Base-by-base conservation (phyloP, 2,329 filamentous ascomycete species). In the Eutypella sp. region DNA sequence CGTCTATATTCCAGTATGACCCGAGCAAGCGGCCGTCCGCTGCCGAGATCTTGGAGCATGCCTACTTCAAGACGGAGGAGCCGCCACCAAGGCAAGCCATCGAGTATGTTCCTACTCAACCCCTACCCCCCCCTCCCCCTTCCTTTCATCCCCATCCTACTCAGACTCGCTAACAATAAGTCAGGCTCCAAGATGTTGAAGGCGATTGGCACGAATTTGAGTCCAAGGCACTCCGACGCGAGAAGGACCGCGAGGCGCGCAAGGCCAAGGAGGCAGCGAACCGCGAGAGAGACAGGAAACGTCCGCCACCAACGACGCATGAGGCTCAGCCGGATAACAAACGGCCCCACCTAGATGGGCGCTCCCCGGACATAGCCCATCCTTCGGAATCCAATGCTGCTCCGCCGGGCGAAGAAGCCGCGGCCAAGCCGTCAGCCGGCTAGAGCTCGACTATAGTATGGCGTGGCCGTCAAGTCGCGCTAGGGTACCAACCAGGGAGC, bases 171-270 rank as follows among this genome's bases (percentile, higher is more conserved):
- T 49, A 48, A 56, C 34, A 29, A 22, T 10, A 39, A 44, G 27
- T 31, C 51, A 88, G 87, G 59, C 78, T 99, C 41, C 82, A 85
- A 48, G 74, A 84, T 41, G 77, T 99, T 24, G 82, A 93, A 57
- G 93, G 93, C 19, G 93, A 99, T 58, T 99, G 93, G 93, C 93
- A 99, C 63, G 93, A 99, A 64, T 96, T 97, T 59, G 93, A 99
- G 70, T 95, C 89, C 46, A 99, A 99, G 70, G 91, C 90, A 15
- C 75, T 96, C 22, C 79, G 93, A 25, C 93, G 93, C 56, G 91
- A 96, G 65, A 92, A 90, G 57, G 89, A 80, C 23, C 71, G 74
- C 46, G 77, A 80, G 44, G 75, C 74, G 7, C 68, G 71, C 4
- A 72, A 69, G 1, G 67, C 66, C 16, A 74, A 71, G 54, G 70